phyloP scores from a whole-genome alignment of 805 yeast species.

The Hanseniaspora jakobsenii region DNA sequence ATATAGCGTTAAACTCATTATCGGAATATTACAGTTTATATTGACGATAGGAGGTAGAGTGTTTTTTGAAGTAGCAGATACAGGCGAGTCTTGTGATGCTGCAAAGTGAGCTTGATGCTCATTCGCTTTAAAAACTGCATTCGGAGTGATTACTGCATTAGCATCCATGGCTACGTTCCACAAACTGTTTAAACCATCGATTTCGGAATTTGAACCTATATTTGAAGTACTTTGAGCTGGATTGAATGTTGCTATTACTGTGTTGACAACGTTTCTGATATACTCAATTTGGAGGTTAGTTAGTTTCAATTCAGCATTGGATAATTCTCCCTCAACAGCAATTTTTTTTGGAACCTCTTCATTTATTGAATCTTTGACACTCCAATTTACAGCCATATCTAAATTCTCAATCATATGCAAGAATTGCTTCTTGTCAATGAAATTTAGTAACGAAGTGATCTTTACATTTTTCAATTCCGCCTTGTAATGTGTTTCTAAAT shows the following conservation, averaged over 20 bases:
- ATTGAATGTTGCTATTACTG: constrained; percentile 45
- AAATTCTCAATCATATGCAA: constrained; percentile 56
- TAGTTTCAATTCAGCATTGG: constrained; percentile 49
- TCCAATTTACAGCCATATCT: constrained; percentile 49
- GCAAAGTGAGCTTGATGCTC: constrained; percentile 13
- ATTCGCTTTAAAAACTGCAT: constrained; percentile 20
- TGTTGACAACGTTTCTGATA: constrained; percentile 39
- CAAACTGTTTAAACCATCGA: constrained; percentile 20
- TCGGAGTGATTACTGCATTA: constrained; percentile 35
- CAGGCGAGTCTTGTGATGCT: neutral
- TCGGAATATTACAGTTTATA: constrained; percentile 48
- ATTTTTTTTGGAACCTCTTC: constrained; percentile 24
- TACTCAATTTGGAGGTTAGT: constrained; percentile 63
- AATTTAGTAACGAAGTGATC: constrained; percentile 49
- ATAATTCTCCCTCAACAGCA: constrained; percentile 43
- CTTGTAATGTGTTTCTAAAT: constrained; percentile 41
- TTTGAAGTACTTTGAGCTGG: constrained; percentile 33
- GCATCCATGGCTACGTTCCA: constrained; percentile 41
- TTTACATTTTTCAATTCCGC: constrained; percentile 65
- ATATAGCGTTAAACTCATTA: constrained; percentile 49
- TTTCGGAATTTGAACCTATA: constrained; percentile 42
- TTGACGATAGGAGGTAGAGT: constrained; percentile 28
- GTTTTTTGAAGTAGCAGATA: constrained; percentile 7
- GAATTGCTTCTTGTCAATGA: constrained; percentile 37
- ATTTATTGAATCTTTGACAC: constrained; percentile 41